Evolutionary conservation across 805 yeast genomes (phyloP).

Genomic region (Starmerella stigmatis): DNA sequence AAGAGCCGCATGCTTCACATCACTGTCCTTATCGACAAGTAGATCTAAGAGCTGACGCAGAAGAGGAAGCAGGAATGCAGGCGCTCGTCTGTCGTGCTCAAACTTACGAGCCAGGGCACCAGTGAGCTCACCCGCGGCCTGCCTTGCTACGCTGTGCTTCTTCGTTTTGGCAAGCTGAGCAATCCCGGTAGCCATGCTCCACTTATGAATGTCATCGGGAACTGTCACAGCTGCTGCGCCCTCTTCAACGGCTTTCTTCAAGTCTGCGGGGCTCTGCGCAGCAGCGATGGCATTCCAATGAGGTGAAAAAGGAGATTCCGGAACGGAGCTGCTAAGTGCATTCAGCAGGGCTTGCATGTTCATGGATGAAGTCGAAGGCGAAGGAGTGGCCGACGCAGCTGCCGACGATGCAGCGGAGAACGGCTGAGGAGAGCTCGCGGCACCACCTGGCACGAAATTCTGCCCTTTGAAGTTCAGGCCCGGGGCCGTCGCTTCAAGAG

Average conservation of each 20-base stretch:
- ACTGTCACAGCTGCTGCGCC: conserved; percentile 42
- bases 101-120: conserved; percentile 49
- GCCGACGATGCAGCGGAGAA: conserved; percentile 21
- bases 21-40: conserved; percentile 76
- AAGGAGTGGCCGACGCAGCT: conserved; percentile 33
- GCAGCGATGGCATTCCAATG: conserved; percentile 42
- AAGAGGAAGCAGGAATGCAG: conserved; percentile 58
- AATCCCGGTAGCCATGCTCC: conserved; percentile 56
- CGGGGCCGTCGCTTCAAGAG: conserved; percentile 18
- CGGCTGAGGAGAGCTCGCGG: not conserved
- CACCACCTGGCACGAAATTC: conserved; percentile 18
- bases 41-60: conserved; percentile 58
- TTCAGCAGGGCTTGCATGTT: conserved; percentile 54
- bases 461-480: conserved; percentile 17
- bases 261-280: conserved; percentile 45
- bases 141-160: conserved; percentile 63
- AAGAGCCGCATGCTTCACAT: conserved; percentile 79
- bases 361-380: conserved; percentile 47
- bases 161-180: conserved; percentile 63
- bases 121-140: conserved; percentile 56
- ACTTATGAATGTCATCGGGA: conserved; percentile 46
- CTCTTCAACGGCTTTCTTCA: conserved; percentile 43
- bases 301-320: conserved; percentile 55
- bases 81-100: conserved; percentile 56
- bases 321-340: conserved; percentile 53